A percentile compares a stretch with the other conserved stretches of the same genome.
Evolutionary conservation across 1,284 basidiomycete genomes (phyloP).

Genomic region (Hymenochaete sp.): DNA sequence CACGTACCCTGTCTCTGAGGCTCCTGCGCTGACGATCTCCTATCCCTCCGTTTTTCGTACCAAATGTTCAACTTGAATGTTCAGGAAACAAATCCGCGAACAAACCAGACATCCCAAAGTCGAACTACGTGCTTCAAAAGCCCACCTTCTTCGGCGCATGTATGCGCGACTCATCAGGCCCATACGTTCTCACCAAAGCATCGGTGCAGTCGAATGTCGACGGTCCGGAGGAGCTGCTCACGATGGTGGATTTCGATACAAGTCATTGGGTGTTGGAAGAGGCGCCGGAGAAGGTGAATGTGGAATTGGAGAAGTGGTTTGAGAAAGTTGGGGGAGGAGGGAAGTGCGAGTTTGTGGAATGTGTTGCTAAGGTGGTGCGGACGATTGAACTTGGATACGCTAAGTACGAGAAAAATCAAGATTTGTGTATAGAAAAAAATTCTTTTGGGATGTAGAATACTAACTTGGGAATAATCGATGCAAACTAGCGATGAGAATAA

Average conservation of each 20-base stretch:
- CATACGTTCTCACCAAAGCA: constrained; percentile 15
- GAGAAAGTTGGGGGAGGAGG: no score
- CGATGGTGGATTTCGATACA: constrained; percentile 25
- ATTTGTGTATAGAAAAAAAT: no score
- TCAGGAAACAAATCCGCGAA: no score
- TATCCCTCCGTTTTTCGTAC: not conserved
- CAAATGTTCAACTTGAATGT: no score
- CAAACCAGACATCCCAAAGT: constrained; percentile 15
- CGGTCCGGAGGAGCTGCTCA: constrained; percentile 23
- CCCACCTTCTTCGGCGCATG: constrained; percentile 20
- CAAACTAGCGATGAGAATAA: no score
- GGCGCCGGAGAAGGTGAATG: constrained; percentile 24
- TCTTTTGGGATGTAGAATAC: no score
- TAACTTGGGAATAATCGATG: no score
- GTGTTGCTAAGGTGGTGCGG: no score
- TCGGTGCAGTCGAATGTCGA: constrained; percentile 22
- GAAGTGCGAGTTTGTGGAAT: no score
- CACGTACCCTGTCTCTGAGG: not conserved
- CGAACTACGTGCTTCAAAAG: constrained; percentile 14
- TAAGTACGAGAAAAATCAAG: no score
- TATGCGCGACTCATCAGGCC: not conserved
- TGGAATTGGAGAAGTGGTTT: constrained; percentile 26
- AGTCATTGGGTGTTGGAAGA: constrained; percentile 28
- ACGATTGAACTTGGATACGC: no score
- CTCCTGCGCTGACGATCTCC: not conserved